phyloP scores from a whole-genome alignment of 108 stramenopile genomes.

The Nitzschia palea region DNA sequence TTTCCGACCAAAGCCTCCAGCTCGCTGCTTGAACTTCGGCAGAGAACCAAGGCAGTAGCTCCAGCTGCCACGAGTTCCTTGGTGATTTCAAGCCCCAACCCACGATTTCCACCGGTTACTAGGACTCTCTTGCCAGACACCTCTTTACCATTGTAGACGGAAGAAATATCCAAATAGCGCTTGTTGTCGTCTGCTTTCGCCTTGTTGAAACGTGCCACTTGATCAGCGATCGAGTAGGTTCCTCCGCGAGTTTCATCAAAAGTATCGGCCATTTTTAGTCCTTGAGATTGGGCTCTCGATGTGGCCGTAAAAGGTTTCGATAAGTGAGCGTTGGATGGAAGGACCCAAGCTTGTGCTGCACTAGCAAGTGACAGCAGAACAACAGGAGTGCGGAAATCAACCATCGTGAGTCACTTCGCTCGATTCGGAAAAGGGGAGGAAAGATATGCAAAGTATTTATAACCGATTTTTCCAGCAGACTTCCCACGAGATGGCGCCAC shows the following conservation, averaged over 20 bases:
- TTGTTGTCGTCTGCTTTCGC: constrained; percentile 66
- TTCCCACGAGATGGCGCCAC: no score
- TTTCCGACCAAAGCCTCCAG: constrained; percentile 65
- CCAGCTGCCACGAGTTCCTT: constrained; percentile 73
- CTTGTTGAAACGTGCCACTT: constrained; percentile 66
- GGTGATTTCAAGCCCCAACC: constrained; percentile 79
- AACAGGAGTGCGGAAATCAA: neutral
- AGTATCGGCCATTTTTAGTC: constrained; percentile 1
- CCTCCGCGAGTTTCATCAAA: constrained; percentile 78
- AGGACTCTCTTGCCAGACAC: constrained; percentile 75
- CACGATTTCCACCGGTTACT: constrained; percentile 89
- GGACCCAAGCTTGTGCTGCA: neutral
- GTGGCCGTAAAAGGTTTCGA: neutral
- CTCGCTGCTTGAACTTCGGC: constrained; percentile 53
- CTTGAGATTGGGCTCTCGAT: no score
- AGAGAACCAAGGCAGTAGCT: constrained; percentile 77
- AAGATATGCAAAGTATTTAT: no score
- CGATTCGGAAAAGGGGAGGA: no score
- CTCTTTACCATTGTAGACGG: constrained; percentile 61
- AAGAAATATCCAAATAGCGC: constrained; percentile 71
- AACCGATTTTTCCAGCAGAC: no score
- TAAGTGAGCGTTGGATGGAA: neutral
- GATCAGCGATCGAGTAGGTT: constrained; percentile 76
- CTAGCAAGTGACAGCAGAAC: neutral
- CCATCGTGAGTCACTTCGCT: no score